phyloP scores from a whole-genome alignment of 2,329 filamentous ascomycete genomes.

The Ilyonectria robusta region DNA sequence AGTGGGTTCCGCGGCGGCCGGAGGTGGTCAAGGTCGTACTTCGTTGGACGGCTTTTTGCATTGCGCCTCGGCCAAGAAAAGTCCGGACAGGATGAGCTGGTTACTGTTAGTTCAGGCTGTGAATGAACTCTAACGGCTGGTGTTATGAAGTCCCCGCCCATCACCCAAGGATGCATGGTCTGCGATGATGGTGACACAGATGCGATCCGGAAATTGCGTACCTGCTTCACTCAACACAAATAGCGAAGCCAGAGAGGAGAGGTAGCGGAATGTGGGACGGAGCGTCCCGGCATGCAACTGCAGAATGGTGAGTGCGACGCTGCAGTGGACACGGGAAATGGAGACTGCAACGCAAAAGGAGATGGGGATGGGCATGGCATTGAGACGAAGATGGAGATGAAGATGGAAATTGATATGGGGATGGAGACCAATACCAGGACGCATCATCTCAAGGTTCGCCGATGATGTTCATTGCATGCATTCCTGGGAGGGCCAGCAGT shows the following conservation, averaged over 20 bases:
- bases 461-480: slow-evolving; percentile 14
- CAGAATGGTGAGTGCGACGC: slow-evolving; percentile 16
- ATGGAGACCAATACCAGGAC: slow-evolving; percentile 20
- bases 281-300: slow-evolving; percentile 10
- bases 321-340: slow-evolving; percentile 11
- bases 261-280: background rate
- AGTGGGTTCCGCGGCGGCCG: slow-evolving; percentile 6
- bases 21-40: background rate
- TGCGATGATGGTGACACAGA: slow-evolving; percentile 2
- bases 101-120: background rate
- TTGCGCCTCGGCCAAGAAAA: background rate
- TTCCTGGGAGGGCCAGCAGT: slow-evolving; percentile 8
- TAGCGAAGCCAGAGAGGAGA: background rate
- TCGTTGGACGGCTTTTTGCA: background rate
- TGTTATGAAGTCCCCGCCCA: background rate
- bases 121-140: background rate
- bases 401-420: slow-evolving; percentile 9
- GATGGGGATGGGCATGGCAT: slow-evolving; percentile 9
- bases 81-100: background rate
- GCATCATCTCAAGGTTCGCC: slow-evolving; percentile 6
- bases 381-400: background rate
- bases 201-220: slow-evolving; percentile 9
- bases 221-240: slow-evolving; percentile 11
- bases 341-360: background rate
- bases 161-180: background rate